A percentile compares a stretch with the other conserved stretches of the same genome.
Conservation (phyloP, 805 yeast species). For the Saturnispora zaruensis region DNA sequence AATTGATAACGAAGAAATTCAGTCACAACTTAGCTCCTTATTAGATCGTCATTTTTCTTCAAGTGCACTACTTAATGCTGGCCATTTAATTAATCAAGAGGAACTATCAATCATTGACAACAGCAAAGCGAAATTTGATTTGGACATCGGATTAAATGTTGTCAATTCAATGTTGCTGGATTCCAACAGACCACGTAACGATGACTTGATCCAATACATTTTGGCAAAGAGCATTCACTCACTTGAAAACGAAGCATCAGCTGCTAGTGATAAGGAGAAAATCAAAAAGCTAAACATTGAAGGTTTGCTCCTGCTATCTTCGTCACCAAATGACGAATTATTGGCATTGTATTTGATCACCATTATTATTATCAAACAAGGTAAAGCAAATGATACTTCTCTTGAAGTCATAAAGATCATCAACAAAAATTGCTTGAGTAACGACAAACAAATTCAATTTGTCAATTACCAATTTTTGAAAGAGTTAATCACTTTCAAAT, state of each 20-base stretch:
- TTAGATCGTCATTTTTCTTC: conserved; percentile 1
- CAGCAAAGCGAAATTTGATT: neutral
- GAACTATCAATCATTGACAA: conserved; percentile 4
- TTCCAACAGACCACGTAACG: conserved; percentile 1
- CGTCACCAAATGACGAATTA: neutral
- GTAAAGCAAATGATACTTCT: neutral
- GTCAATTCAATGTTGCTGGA: conserved; percentile 3
- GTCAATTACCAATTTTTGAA: conserved; percentile 48
- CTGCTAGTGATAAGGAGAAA: neutral
- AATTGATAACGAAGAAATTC: conserved; percentile 5
- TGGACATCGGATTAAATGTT: neutral
- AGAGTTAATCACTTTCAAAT: conserved; percentile 47
- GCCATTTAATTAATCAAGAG: neutral
- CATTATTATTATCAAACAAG: conserved; percentile 1
- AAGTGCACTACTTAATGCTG: conserved; percentile 4
- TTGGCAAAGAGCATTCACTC: neutral
- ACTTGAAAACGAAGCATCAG: neutral
- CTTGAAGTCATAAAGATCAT: neutral
- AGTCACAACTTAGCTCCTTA: neutral
- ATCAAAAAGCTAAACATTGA: neutral
- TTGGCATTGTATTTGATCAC: conserved; percentile 2
- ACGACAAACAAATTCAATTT: neutral
- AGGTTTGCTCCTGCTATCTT: neutral
- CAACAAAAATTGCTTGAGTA: neutral
- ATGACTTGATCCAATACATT: conserved; percentile 2